Evolutionary conservation across 148 eudicot genomes (phyloP), one percentile per base, ranked within the genome.

Genomic region (Chenopodium album): DNA sequence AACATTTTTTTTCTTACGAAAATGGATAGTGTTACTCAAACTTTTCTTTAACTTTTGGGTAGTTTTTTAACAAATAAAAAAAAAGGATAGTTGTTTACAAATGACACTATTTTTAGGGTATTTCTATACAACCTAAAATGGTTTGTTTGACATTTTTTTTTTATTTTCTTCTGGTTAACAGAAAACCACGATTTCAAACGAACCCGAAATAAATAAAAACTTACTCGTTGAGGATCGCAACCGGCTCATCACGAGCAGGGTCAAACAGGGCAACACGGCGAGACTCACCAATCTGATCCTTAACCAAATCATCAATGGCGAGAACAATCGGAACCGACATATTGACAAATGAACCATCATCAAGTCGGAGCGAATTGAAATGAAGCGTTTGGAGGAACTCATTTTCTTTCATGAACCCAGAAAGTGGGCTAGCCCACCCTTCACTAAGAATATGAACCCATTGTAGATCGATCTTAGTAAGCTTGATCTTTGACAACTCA

Each of bases 361-460:
- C 90, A 17, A 92, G 85, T 13, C 98, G 93, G 85, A 95, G 91
- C 83, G 91, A 89, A 62, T 93, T 93, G 87, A 95, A 95, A 95
- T 95, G 98, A 95, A 95, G 98, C 86, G 98, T 95, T 93, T 95
- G 98, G 97, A 95, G 98, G 97, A 93, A 95, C 98, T 95, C 92
- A 65, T 84, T 82, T 72, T 95, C 92, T 87, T 92, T 88, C 98
- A 95, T 95, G 92, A 93, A 95, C 47, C 98, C 98, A 46, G 70
- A 73, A 26, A 95, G 88, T 28, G 98, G 98, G 83, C 92, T 92
- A 7, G 98, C 98, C 98, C 98, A 95, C 13, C 98, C 98, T 85
- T 95, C 98, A 80, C 98, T 93, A 28, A 95, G 88, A 16, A 93
- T 93, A 81, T 95, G 98, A 2, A 95, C 98, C 98, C 98, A 95